These are phyloP conservation scores for Linum tenue DNA, from an alignment of 345 rosid species.

Conservation along the genomic window DNA sequence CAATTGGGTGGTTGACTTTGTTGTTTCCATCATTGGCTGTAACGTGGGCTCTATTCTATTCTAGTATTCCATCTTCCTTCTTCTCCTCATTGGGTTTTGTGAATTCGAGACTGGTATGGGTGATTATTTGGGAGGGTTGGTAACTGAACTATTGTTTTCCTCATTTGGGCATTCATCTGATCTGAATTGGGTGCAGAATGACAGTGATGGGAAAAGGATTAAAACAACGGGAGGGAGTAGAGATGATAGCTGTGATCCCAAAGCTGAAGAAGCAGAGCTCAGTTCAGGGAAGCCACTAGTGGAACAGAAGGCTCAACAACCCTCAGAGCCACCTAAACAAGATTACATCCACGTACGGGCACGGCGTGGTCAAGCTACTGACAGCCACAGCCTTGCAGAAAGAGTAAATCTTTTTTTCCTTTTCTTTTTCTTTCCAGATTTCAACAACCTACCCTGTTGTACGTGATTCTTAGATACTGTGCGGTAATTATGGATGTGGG, in stretches of 20 bases:
- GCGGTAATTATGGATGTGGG: neutral
- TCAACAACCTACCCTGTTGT: neutral
- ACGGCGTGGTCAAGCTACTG: constrained; percentile 94
- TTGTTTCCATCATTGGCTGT: neutral
- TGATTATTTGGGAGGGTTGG: neutral
- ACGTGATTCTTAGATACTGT: neutral
- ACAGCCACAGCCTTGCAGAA: constrained; percentile 95
- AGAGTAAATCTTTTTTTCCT: constrained; percentile 46
- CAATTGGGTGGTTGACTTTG: constrained; percentile 3
- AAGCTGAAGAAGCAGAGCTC: constrained; percentile 36
- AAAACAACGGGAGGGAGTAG: constrained; percentile 36
- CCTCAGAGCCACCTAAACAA: constrained; percentile 54
- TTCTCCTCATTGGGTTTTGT: constrained; percentile 16
- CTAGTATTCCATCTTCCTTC: neutral
- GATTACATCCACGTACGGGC: constrained; percentile 94
- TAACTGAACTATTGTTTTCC: neutral
- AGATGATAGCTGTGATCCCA: constrained; percentile 36
- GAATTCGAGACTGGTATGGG: neutral
- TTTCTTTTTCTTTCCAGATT: neutral
- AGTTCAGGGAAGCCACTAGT: constrained; percentile 38
- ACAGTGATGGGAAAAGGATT: constrained; percentile 47
- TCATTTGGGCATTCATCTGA: neutral
- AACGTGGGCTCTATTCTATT: neutral
- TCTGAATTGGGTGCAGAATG: constrained; percentile 26
- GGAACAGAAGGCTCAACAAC: constrained; percentile 36